Conservation (phyloP, 2,329 filamentous ascomycete genomes). For the Fusarium marasasianum region DNA sequence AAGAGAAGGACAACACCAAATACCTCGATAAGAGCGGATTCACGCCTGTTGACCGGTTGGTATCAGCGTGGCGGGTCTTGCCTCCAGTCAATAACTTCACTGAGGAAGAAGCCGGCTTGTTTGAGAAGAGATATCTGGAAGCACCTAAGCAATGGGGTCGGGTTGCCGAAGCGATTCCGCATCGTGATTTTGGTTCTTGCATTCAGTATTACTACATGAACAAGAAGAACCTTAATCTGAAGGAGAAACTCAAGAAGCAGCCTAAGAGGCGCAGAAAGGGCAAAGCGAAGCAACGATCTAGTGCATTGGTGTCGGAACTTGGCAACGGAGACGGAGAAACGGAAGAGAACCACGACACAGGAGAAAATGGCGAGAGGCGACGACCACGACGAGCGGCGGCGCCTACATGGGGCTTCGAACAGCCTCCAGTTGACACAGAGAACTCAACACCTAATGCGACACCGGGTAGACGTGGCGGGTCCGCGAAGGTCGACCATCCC, state of each 20-base stretch:
- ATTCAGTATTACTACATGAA: slow-evolving; percentile 89
- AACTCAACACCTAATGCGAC: slow-evolving; percentile 66
- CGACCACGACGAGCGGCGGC: slow-evolving; percentile 73
- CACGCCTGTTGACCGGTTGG: slow-evolving; percentile 71
- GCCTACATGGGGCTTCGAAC: slow-evolving; percentile 77
- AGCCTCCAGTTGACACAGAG: slow-evolving; percentile 67
- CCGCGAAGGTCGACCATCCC: slow-evolving; percentile 53
- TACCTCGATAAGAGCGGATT: slow-evolving; percentile 74
- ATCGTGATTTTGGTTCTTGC: slow-evolving; percentile 78
- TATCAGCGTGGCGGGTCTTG: slow-evolving; percentile 76
- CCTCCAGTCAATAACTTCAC: slow-evolving; percentile 80
- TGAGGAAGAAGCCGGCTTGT: slow-evolving; percentile 72
- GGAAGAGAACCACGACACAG: slow-evolving; percentile 65
- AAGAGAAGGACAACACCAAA: slow-evolving; percentile 65
- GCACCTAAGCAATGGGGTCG: slow-evolving; percentile 85
- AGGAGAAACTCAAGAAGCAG: slow-evolving; percentile 76
- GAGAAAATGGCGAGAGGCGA: slow-evolving; percentile 68
- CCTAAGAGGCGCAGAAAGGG: slow-evolving; percentile 67
- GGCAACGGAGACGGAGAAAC: slow-evolving; percentile 67
- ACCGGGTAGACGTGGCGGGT: slow-evolving; percentile 60
- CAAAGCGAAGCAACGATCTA: slow-evolving; percentile 68
- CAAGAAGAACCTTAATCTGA: slow-evolving; percentile 78
- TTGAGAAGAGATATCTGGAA: slow-evolving; percentile 79
- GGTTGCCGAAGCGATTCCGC: slow-evolving; percentile 73
- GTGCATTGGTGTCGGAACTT: slow-evolving; percentile 72